Evolutionary conservation across 208 protist genomes (phyloP), one percentile per base, ranked within the genome.

Genomic region (Trypanosoma lewisi): DNA sequence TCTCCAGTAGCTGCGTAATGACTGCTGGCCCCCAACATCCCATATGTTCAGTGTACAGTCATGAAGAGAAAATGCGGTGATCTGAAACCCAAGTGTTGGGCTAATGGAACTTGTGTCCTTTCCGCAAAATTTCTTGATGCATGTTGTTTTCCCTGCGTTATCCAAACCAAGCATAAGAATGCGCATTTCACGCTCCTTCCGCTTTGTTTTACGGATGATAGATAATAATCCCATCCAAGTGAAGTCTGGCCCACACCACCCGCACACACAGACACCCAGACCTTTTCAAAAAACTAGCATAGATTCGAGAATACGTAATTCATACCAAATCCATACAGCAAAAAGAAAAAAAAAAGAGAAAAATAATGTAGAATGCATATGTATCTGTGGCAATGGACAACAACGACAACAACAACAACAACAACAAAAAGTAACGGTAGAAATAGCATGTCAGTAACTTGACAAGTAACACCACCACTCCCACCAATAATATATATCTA

Each of bases 11-110:
- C 96, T 97, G 25, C 99, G 90, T n/a, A 99, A 78, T 12, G 97
- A 97, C 65, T 98, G 95, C 85, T 99, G 99, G n/a, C 99, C 99
- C 25, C 99, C 99, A 21, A 99, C 95, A 83, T 99, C 99, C 98
- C 98, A 99, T 36, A 99, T 87, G 68, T 99, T 99, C 28, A 99
- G 70, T 53, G 95, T 98, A 86, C 96, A 99, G 11, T 89, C 94
- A 17, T 92, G 53, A 63, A 98, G 97, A 53, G 97, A 93, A 30
- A 99, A 83, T 9, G 98, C 98, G 30, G 98, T 96, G 62, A 99
- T 99, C 73, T 99, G 99, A 74, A 99, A 99, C 11, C 99, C 99
- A 1, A 99, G 67, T 5, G 99, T 99, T 0, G 99, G 98, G 48
- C 87, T 95, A 62, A 99, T 98, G 6, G 77, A 89, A 64, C 92